These are phyloP conservation scores for Acmispon strigosus DNA, from an alignment of 306 rosid genomes.

Conservation along the genomic window DNA sequence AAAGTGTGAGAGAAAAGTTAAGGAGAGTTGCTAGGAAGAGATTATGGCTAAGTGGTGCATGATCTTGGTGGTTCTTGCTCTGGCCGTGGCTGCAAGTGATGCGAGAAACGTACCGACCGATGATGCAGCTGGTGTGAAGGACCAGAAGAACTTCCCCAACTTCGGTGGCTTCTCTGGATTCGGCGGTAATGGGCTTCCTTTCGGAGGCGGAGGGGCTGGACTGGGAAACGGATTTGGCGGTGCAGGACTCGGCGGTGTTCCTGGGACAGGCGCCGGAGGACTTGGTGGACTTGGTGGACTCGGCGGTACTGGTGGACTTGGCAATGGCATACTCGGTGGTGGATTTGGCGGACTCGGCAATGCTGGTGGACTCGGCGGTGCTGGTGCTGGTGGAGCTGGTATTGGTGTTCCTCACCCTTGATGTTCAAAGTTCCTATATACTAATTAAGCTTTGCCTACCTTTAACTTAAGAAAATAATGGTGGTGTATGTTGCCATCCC, in stretches of 20 bases:
- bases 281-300: slow-evolving; percentile 29
- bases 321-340: slow-evolving; percentile 18
- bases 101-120: slow-evolving; percentile 44
- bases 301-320: slow-evolving; percentile 14
- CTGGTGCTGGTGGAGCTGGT: neutral
- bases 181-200: slow-evolving; percentile 55
- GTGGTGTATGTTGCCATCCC: neutral
- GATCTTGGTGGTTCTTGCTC: slow-evolving; percentile 39
- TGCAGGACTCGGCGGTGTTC: slow-evolving; percentile 8
- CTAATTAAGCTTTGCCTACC: no score
- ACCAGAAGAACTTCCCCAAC: slow-evolving; percentile 58
- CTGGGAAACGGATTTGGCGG: slow-evolving; percentile 8
- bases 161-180: slow-evolving; percentile 55
- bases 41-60: slow-evolving; percentile 42
- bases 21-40: no score
- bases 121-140: slow-evolving; percentile 30
- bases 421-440: neutral
- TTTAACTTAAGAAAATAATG: neutral
- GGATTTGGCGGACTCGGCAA: slow-evolving; percentile 21
- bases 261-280: no score
- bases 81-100: slow-evolving; percentile 25
- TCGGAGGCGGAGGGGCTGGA: slow-evolving; percentile 49
- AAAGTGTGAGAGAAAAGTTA: neutral
- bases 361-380: neutral
- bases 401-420: slow-evolving; percentile 49